These are phyloP conservation scores for Mycena epipterygia DNA, from an alignment of 768 basidiomycete species.

Conservation along the genomic window DNA sequence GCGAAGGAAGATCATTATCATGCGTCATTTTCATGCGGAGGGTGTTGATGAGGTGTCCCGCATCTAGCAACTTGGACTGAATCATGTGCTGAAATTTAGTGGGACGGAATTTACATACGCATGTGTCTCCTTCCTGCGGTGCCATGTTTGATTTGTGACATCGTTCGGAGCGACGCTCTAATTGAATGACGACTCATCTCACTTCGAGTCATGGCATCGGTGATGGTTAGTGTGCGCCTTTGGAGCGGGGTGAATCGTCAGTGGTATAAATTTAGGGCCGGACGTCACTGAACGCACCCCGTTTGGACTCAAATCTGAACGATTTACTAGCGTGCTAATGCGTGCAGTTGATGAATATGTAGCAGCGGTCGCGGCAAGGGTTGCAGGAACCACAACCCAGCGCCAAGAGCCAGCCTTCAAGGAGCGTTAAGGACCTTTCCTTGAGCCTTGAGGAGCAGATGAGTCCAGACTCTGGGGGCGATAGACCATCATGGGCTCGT, in stretches of 20 bases:
- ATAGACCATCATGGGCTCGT: no score
- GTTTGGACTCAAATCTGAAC: neutral
- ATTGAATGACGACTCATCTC: neutral
- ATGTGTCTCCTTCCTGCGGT: neutral
- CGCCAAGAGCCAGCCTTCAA: no score
- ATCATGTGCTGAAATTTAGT: neutral
- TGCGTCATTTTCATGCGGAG: neutral
- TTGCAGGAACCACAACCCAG: no score
- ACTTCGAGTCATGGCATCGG: neutral
- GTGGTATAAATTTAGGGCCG: neutral
- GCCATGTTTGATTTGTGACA: neutral
- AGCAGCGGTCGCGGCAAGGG: no score
- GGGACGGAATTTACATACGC: neutral
- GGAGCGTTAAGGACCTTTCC: no score
- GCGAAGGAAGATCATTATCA: neutral
- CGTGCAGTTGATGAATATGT: no score
- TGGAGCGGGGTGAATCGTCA: neutral
- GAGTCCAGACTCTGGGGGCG: neutral
- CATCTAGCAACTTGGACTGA: no score
- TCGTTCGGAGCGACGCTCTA: neutral
- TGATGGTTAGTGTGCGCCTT: neutral
- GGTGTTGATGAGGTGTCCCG: constrained; percentile 10
- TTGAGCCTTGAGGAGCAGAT: no score
- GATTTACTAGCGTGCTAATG: no score
- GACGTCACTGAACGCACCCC: neutral